phyloP scores from a whole-genome alignment of 768 basidiomycete genomes.

The Pisolithus orientalis region DNA sequence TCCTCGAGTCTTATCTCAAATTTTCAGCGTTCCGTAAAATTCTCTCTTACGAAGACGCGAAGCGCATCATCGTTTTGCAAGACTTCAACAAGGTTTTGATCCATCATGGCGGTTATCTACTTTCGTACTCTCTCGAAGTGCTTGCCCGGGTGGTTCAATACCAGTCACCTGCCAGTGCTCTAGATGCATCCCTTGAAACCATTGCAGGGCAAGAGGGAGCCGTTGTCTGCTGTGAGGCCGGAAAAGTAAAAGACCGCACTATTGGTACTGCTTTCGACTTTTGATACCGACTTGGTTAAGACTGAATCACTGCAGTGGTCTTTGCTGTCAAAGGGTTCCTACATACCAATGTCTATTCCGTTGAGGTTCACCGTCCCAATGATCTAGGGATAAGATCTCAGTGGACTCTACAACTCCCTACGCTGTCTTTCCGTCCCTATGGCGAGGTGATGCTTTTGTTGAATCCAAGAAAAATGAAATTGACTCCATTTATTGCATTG shows the following conservation, averaged over 20 bases:
- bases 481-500: neutral
- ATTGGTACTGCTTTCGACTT: slow-evolving; percentile 40
- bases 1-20: neutral
- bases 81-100: slow-evolving; percentile 64
- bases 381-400: slow-evolving; percentile 32
- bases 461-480: neutral
- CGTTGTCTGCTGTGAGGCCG: slow-evolving; percentile 58
- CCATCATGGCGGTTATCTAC: slow-evolving; percentile 49
- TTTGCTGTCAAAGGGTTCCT: slow-evolving; percentile 59
- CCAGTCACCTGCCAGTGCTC: slow-evolving; percentile 35
- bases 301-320: slow-evolving; percentile 42
- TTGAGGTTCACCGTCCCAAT: slow-evolving; percentile 47
- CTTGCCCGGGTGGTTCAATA: slow-evolving; percentile 54
- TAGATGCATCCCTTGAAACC: slow-evolving; percentile 57
- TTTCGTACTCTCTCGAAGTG: slow-evolving; percentile 68
- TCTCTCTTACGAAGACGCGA: slow-evolving; percentile 43
- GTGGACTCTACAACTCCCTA: slow-evolving; percentile 22
- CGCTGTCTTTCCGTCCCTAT: slow-evolving; percentile 50
- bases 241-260: slow-evolving; percentile 45
- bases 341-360: slow-evolving; percentile 51
- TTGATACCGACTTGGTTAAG: slow-evolving; percentile 1
- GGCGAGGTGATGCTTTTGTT: slow-evolving; percentile 49
- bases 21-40: slow-evolving; percentile 52
- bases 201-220: slow-evolving; percentile 47
- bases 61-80: slow-evolving; percentile 52